phyloP scores from a whole-genome alignment of 139 green algal species.

The Asterochloris erici region DNA sequence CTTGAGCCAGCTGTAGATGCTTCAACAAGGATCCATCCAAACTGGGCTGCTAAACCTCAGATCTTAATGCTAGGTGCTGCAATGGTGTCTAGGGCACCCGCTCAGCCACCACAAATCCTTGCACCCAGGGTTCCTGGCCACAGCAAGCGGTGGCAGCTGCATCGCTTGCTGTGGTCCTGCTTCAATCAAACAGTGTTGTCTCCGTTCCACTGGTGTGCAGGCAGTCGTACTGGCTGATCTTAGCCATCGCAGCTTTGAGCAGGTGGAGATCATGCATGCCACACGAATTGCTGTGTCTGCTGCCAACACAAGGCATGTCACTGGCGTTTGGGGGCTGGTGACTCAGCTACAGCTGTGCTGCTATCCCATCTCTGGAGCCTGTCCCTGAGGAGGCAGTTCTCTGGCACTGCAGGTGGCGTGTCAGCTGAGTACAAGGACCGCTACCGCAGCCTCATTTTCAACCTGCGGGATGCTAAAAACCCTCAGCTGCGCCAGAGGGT shows the following conservation, averaged over 20 bases:
- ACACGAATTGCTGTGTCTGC: not conserved
- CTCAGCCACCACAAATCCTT: too few relatives aligned
- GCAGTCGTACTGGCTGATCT: not conserved
- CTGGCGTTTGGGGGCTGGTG: not conserved
- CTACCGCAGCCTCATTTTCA: conserved; percentile 80
- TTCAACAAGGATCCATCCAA: too few relatives aligned
- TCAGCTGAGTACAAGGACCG: conserved; percentile 84
- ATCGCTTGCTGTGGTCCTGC: not conserved
- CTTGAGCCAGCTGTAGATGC: too few relatives aligned
- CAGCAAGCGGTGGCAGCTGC: too few relatives aligned
- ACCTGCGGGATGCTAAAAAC: conserved; percentile 78
- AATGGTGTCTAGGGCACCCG: too few relatives aligned
- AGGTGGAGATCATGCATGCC: not conserved
- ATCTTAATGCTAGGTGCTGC: not conserved
- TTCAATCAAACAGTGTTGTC: not conserved
- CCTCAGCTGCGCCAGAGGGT: conserved; percentile 62
- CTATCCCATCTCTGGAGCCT: not conserved
- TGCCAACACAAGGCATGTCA: not conserved
- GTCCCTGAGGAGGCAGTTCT: not conserved
- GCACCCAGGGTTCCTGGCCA: too few relatives aligned
- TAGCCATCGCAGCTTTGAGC: not conserved
- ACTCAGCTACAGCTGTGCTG: not conserved
- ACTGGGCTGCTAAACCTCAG: too few relatives aligned
- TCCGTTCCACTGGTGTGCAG: not conserved
- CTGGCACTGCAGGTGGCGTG: not conserved